Evolutionary conservation across 2,329 filamentous ascomycete genomes (phyloP).

Genomic region (Fusarium floridanum): DNA sequence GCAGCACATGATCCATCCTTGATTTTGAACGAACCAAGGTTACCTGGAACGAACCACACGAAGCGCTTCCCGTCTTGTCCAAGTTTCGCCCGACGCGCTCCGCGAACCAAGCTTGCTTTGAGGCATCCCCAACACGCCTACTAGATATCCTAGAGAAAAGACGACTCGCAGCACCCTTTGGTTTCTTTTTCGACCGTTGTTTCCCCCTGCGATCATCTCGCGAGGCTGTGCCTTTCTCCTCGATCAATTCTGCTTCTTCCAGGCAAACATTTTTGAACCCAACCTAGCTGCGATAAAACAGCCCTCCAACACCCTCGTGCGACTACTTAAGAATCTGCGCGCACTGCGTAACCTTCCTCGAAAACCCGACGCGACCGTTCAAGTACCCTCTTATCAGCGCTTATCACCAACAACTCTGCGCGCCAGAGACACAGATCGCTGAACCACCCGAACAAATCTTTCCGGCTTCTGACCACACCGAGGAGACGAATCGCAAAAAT

Average conservation of each 20-base stretch:
- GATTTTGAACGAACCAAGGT: slow-evolving; percentile 33
- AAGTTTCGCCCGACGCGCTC: slow-evolving; percentile 28
- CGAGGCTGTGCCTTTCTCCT: slow-evolving; percentile 29
- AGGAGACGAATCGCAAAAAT: slow-evolving; percentile 8
- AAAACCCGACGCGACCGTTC: slow-evolving; percentile 16
- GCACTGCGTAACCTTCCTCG: slow-evolving; percentile 3
- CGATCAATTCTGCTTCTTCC: slow-evolving; percentile 11
- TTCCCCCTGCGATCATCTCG: slow-evolving; percentile 10
- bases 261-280: slow-evolving; percentile 6
- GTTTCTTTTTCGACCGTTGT: background rate
- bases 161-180: slow-evolving; percentile 14
- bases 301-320: slow-evolving; percentile 7
- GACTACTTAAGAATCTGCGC: slow-evolving; percentile 6
- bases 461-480: background rate
- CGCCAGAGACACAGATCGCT: background rate
- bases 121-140: slow-evolving; percentile 30
- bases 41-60: background rate
- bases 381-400: slow-evolving; percentile 18
- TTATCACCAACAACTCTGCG: slow-evolving; percentile 24
- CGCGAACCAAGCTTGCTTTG: slow-evolving; percentile 17
- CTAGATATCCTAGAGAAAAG: slow-evolving; percentile 29
- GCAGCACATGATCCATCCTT: slow-evolving; percentile 24
- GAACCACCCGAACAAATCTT: background rate
- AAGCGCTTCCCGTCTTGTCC: slow-evolving; percentile 15
- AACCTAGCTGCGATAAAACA: slow-evolving; percentile 22